phyloP scores from a whole-genome alignment of 441 rosid genomes.

The Jatropha podagrica region DNA sequence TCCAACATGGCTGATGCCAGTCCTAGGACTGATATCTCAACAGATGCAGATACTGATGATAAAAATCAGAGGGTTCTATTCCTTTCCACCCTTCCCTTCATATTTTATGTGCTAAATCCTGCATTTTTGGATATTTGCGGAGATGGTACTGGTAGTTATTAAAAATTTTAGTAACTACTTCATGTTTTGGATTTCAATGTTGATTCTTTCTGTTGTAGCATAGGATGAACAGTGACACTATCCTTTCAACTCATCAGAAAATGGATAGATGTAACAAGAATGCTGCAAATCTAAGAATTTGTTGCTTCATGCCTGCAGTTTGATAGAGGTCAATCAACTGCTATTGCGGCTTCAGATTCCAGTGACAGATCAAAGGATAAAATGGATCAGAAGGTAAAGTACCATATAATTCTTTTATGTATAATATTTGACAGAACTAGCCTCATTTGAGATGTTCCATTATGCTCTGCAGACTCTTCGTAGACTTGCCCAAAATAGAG shows the following conservation, averaged over 20 bases:
- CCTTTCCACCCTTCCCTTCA: conserved; percentile 9
- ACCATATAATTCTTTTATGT: conserved; percentile 10
- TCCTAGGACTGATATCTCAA: conserved; percentile 88
- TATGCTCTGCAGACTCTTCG: conserved; percentile 80
- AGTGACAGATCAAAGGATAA: conserved; percentile 91
- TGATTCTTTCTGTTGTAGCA: conserved; percentile 18
- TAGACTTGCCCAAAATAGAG: conserved; percentile 99
- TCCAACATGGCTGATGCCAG: conserved; percentile 82
- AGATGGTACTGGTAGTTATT: neutral
- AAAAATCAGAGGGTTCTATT: conserved; percentile 67
- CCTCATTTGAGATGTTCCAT: conserved; percentile 28
- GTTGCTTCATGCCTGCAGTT: conserved; percentile 48
- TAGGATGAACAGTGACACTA: neutral
- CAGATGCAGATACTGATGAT: conserved; percentile 85
- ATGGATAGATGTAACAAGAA: neutral
- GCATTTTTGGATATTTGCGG: conserved; percentile 4
- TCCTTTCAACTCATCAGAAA: conserved; percentile 2
- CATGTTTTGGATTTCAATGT: neutral
- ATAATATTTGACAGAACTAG: conserved; percentile 9
- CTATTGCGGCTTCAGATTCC: conserved; percentile 66
- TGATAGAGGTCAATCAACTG: conserved; percentile 53
- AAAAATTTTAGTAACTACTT: conserved; percentile 9
- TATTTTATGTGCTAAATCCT: conserved; percentile 13
- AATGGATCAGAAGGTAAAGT: conserved; percentile 86
- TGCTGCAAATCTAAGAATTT: conserved; percentile 21